Conservation (phyloP, 208 protist species). For the Phytomonas sp. region DNA sequence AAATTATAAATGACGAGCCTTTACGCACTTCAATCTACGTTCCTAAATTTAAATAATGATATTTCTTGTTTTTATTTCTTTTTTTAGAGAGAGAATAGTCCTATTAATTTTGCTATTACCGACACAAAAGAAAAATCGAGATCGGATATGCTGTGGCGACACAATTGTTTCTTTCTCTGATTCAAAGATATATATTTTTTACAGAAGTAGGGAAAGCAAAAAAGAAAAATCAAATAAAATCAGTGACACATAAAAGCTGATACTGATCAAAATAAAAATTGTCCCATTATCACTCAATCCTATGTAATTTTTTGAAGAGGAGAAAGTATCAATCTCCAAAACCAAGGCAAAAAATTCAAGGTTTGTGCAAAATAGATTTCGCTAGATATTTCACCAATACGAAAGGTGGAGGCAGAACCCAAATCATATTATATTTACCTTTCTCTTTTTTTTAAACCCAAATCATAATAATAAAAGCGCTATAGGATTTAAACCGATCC, state of each 20-base stretch:
- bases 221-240: slow-evolving; percentile 19
- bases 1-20: slow-evolving; percentile 1
- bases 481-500: neutral
- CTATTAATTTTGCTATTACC: neutral
- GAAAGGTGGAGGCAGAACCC: neutral
- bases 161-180: neutral
- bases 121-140: neutral
- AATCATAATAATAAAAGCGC: neutral
- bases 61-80: slow-evolving; percentile 6
- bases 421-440: neutral
- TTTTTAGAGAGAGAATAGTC: slow-evolving; percentile 8
- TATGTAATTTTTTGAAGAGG: neutral
- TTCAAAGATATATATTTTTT: neutral
- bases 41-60: neutral
- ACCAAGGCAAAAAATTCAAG: neutral
- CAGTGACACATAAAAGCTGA: slow-evolving; percentile 12
- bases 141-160: neutral
- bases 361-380: neutral
- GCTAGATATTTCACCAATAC: neutral
- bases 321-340: neutral
- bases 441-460: neutral
- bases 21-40: slow-evolving; percentile 6
- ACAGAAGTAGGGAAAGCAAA: neutral
- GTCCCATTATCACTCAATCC: neutral
- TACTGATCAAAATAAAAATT: neutral